Conservation (phyloP, 306 rosid genomes). For the Delonix regia region DNA sequence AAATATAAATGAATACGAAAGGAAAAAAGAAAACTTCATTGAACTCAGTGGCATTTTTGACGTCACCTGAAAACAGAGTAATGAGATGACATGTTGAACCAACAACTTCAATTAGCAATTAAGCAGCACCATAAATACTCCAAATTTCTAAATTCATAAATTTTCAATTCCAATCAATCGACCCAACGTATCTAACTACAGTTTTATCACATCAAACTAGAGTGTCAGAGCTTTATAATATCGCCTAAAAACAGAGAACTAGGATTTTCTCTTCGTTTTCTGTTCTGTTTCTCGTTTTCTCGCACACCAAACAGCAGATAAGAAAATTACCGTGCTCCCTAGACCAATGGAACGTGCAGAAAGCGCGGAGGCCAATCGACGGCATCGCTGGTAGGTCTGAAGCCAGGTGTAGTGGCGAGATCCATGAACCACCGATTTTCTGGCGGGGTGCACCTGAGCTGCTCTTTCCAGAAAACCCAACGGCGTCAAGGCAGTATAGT, state of each 20-base stretch:
- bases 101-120: too few species aligned
- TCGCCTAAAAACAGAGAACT: background rate
- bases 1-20: too few species aligned
- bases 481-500: conserved; percentile 86
- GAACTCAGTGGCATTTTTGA: background rate
- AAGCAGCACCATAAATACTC: too few species aligned
- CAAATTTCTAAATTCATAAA: too few species aligned
- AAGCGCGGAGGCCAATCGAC: conserved; percentile 86
- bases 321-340: conserved; percentile 65
- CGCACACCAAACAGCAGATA: background rate
- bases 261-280: background rate
- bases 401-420: conserved; percentile 83
- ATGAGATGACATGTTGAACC: too few species aligned
- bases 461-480: conserved; percentile 89
- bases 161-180: too few species aligned
- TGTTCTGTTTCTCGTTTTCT: background rate
- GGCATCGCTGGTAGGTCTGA: conserved; percentile 79
- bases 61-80: too few species aligned
- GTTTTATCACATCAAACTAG: too few species aligned
- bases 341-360: conserved; percentile 62
- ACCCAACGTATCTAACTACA: too few species aligned
- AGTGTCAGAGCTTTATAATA: too few species aligned
- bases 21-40: background rate
- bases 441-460: conserved; percentile 74
- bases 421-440: conserved; percentile 74